A percentile compares a stretch with the other conserved stretches of the same genome.
Conservation (phyloP, 2,329 filamentous ascomycete species). For the Cladosporium colombiae region DNA sequence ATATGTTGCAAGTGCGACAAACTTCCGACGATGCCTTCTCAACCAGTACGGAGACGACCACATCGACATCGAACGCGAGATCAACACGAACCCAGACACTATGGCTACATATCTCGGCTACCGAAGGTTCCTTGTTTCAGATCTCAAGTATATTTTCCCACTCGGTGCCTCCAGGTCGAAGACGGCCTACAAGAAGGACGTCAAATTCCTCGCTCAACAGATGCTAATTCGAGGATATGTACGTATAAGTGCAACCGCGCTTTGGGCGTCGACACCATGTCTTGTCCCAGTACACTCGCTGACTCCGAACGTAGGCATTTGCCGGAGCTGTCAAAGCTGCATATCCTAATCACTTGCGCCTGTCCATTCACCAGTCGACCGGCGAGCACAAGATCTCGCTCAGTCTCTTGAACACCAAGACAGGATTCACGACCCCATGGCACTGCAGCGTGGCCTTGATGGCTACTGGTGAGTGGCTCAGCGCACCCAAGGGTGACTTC, state of each 20-base stretch:
- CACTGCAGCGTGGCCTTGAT: not conserved
- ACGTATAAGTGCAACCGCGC: not conserved
- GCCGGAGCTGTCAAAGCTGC: not conserved
- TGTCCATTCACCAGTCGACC: constrained; percentile 10
- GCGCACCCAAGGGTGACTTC: not conserved
- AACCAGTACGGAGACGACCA: constrained; percentile 17
- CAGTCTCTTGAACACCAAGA: not conserved
- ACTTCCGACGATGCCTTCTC: constrained; percentile 24
- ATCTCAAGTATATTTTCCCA: constrained; percentile 24
- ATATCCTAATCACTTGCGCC: constrained; percentile 5
- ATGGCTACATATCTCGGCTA: not conserved
- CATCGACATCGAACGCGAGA: not conserved
- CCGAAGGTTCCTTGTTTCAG: constrained; percentile 10
- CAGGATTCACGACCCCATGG: constrained; percentile 5
- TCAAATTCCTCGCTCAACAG: constrained; percentile 25
- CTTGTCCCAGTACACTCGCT: not conserved
- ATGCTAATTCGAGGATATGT: constrained; percentile 27
- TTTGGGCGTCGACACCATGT: not conserved
- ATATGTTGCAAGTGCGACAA: constrained; percentile 25
- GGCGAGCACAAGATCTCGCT: constrained; percentile 4
- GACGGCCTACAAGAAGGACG: constrained; percentile 21
- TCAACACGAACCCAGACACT: not conserved
- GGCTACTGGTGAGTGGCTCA: not conserved
- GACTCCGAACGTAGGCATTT: not conserved
- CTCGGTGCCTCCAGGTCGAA: constrained; percentile 20